phyloP scores from a whole-genome alignment of 345 rosid species.

The Eucalyptus tenuipes region DNA sequence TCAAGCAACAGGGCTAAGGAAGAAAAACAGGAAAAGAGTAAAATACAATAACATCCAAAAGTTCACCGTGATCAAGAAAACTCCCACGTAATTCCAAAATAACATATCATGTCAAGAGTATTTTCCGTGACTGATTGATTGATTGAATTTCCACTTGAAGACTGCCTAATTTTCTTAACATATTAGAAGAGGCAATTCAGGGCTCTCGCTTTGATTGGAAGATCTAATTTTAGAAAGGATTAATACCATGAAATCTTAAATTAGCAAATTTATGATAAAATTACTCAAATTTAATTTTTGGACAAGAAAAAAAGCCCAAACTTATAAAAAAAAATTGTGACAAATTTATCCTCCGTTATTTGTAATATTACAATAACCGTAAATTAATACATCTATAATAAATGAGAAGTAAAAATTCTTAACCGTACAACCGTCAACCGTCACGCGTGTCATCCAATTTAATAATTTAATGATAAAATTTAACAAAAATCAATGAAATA shows the following conservation, averaged over 20 bases:
- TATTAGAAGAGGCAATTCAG: background rate
- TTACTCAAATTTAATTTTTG: too few species aligned
- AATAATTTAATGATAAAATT: too few species aligned
- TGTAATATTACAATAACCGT: too few species aligned
- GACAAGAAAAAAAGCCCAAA: too few species aligned
- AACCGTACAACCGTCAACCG: rapidly evolving
- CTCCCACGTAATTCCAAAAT: background rate
- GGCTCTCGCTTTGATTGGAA: background rate
- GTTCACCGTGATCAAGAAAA: background rate
- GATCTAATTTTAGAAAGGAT: background rate
- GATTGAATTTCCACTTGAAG: background rate
- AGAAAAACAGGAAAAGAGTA: background rate
- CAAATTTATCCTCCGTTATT: too few species aligned
- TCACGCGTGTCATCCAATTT: rapidly evolving
- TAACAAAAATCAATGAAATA: too few species aligned
- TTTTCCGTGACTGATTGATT: background rate
- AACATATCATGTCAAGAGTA: background rate
- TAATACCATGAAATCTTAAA: too few species aligned
- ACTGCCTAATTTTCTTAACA: background rate
- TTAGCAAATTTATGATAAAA: too few species aligned
- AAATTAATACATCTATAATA: too few species aligned
- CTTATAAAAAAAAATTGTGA: too few species aligned
- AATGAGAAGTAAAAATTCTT: too few species aligned
- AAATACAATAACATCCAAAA: background rate
- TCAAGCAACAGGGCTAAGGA: background rate